Evolutionary conservation across 2,329 filamentous ascomycete genomes (phyloP), one percentile per base, ranked within the genome.

Genomic region (Penicillium sp.): DNA sequence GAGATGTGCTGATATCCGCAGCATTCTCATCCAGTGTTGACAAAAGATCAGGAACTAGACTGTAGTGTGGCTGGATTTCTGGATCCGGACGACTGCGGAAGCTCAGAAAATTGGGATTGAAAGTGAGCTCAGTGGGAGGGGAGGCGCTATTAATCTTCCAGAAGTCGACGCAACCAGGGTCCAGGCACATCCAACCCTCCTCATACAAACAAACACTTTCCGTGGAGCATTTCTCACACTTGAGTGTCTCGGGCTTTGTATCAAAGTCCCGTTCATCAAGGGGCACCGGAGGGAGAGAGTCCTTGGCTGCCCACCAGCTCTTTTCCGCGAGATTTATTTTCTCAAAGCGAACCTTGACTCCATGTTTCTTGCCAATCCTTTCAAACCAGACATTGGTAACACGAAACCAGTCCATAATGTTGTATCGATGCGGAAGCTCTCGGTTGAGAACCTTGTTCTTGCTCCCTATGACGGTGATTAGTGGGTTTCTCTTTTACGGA

Each of bases 321-420:
- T 72, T 73, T 11, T 73, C 69, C 0, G 66, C 56, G 0, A 80
- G 67, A 16, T 85, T 69, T 0, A 89, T 72, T 57, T 88, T 88
- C 67, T 91, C 85, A 4, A 90, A 80, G 0, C 88, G 82, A 26
- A 88, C 78, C 59, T 84, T 85, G 62, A 82, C 80, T 0, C 79
- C 77, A 1, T 69, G 71, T 6, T 69, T 76, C 2, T 62, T 63
- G 2, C 67, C 69, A 1, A 75, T 68, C 56, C 78, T 80, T 62
- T 92, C 88, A 11, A 73, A 77, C 88, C 88, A 92, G 0, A 90
- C 76, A 46, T 87, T 76, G 0, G 86, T 88, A 12, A 89, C 76
- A 46, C 85, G 83, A 67, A 89, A 91, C 69, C 80, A 85, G n/a
- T 79, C 87, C 40, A 91, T 76, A 0, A 90, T 84, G 53, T 82